phyloP scores from a whole-genome alignment of 805 yeast species.

The Cyberlindnera meyerae region DNA sequence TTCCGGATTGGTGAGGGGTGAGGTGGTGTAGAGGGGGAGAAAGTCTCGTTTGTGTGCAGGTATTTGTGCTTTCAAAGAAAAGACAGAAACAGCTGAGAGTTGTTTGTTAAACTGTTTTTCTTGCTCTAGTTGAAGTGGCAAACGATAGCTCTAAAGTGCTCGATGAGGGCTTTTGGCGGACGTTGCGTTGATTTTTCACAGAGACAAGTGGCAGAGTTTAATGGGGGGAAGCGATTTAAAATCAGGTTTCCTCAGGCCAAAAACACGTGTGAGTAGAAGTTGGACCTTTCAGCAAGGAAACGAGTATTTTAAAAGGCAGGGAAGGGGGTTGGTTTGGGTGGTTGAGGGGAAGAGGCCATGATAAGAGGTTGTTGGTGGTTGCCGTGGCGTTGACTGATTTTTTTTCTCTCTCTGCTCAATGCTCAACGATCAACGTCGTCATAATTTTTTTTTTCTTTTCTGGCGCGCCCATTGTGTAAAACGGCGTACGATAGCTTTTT shows the following conservation, averaged over 20 bases:
- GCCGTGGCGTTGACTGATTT: not conserved
- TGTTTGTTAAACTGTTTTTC: constrained; percentile 1
- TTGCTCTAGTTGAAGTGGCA: not conserved
- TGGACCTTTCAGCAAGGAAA: constrained; percentile 16
- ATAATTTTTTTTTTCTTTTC: no score
- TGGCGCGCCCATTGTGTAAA: no score
- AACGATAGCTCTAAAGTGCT: no score
- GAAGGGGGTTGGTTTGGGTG: constrained; percentile 4
- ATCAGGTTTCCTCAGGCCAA: constrained; percentile 24
- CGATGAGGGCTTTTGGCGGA: not conserved
- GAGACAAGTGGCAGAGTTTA: constrained; percentile 2
- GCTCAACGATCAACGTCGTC: no score
- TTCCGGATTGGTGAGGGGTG: not conserved
- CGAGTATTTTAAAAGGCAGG: constrained; percentile 10
- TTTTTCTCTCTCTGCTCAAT: not conserved
- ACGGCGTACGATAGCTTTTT: no score
- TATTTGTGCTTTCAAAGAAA: no score
- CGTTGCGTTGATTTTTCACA: constrained; percentile 1
- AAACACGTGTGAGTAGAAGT: constrained; percentile 13
- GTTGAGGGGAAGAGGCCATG: not conserved
- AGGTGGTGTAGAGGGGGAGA: not conserved
- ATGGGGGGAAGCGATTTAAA: constrained; percentile 13
- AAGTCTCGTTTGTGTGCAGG: not conserved
- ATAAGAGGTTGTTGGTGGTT: not conserved
- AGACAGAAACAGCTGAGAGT: constrained; percentile 1